Evolutionary conservation across 257 asterid species (phyloP).

Genomic region (Galeopsis tetrahit): DNA sequence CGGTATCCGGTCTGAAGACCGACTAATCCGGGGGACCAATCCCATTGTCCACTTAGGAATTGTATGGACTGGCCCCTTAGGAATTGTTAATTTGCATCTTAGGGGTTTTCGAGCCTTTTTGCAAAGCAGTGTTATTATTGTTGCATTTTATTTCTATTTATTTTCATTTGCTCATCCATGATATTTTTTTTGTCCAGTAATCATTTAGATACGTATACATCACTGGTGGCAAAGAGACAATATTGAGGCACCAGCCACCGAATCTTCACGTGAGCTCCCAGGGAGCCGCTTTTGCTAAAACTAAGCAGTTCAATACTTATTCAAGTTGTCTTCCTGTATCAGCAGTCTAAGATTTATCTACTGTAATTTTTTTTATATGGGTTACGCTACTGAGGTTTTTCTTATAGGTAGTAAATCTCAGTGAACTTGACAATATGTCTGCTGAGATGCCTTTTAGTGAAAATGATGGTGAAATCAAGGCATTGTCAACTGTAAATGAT

Average conservation of each 20-base stretch:
- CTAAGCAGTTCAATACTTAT: constrained; percentile 18
- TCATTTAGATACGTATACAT: constrained; percentile 12
- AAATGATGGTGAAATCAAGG: constrained; percentile 46
- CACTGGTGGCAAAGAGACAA: constrained; percentile 8
- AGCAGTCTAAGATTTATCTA: constrained; percentile 21
- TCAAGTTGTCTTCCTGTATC: background rate
- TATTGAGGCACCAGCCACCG: constrained; percentile 22
- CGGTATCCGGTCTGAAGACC: too few species aligned
- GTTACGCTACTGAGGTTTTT: constrained; percentile 41
- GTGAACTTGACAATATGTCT: constrained; percentile 52
- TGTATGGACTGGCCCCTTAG: too few species aligned
- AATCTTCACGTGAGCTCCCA: constrained; percentile 25
- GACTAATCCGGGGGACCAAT: too few species aligned
- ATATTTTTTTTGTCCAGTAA: constrained; percentile 26
- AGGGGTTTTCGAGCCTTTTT: background rate
- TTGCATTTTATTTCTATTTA: constrained; percentile 1
- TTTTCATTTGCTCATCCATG: constrained; percentile 20
- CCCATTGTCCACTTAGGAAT: too few species aligned
- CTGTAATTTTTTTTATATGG: constrained; percentile 35
- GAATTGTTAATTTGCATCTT: too few species aligned
- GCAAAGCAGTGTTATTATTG: constrained; percentile 6
- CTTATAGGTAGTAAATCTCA: constrained; percentile 30
- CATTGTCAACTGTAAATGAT: constrained; percentile 41
- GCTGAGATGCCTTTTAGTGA: constrained; percentile 47
- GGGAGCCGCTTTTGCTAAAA: constrained; percentile 19